Conservation (phyloP, 2,329 filamentous ascomycete genomes). For the Ophiostoma sp. region DNA sequence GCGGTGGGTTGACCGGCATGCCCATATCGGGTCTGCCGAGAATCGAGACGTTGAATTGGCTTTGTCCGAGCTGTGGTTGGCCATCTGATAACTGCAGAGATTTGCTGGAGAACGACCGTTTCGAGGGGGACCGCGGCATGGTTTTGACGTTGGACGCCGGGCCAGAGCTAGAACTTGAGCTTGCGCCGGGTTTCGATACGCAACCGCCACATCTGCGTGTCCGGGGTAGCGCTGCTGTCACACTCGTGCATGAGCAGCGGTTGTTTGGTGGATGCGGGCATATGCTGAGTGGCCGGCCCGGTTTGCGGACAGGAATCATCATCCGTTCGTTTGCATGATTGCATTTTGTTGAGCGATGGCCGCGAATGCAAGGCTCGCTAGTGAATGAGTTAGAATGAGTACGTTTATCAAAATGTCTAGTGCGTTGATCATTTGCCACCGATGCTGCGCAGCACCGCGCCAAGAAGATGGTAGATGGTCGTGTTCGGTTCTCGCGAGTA, state of each 20-base stretch:
- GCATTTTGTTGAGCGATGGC: constrained; percentile 70
- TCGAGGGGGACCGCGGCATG: constrained; percentile 34
- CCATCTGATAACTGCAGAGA: constrained; percentile 34
- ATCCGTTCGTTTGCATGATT: constrained; percentile 61
- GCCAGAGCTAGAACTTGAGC: constrained; percentile 26
- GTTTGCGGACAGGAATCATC: constrained; percentile 66
- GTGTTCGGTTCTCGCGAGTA: too few relatives aligned
- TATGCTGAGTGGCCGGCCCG: constrained; percentile 62
- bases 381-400: constrained; percentile 7
- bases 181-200: constrained; percentile 23
- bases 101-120: constrained; percentile 30
- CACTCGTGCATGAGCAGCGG: constrained; percentile 55
- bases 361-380: constrained; percentile 69
- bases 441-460: too few relatives aligned
- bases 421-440: too few relatives aligned
- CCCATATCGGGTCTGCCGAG: background rate
- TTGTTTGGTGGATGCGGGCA: constrained; percentile 61
- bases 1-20: constrained; percentile 15
- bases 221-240: constrained; percentile 60
- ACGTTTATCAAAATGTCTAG: too few relatives aligned
- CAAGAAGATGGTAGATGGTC: too few relatives aligned
- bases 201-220: constrained; percentile 52
- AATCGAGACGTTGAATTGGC: background rate
- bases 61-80: constrained; percentile 40
- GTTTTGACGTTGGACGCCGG: constrained; percentile 4